phyloP scores from a whole-genome alignment of 2,329 filamentous ascomycete species.

The Nemania sp. region DNA sequence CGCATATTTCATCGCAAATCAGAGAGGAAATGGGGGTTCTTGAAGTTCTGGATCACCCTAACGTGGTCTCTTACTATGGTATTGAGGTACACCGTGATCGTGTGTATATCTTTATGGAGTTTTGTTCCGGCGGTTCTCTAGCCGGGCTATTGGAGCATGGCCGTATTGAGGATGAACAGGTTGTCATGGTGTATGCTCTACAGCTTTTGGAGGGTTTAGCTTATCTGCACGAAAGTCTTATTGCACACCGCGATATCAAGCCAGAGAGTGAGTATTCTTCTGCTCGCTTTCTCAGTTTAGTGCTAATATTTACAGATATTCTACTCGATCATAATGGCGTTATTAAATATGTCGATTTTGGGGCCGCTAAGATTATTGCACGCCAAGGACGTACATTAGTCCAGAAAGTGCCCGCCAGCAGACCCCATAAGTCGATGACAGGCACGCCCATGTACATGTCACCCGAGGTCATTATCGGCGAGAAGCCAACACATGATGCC shows the following conservation, averaged over 20 bases:
- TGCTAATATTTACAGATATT: conserved; percentile 72
- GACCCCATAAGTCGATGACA: conserved; percentile 90
- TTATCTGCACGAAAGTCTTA: conserved; percentile 91
- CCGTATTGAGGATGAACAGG: conserved; percentile 96
- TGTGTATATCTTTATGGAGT: conserved; percentile 99
- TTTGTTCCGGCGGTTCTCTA: conserved; percentile 93
- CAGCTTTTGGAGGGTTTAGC: conserved; percentile 94
- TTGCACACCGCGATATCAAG: conserved; percentile 97
- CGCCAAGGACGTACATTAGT: conserved; percentile 90
- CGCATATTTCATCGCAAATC: conserved; percentile 92
- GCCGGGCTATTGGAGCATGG: conserved; percentile 92
- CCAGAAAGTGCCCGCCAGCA: conserved; percentile 68
- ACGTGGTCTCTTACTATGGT: conserved; percentile 96
- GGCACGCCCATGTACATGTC: conserved; percentile 99
- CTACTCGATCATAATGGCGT: conserved; percentile 97
- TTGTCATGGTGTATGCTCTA: conserved; percentile 95
- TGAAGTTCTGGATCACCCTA: conserved; percentile 95
- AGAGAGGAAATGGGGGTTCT: conserved; percentile 97
- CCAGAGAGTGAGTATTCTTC: conserved; percentile 81
- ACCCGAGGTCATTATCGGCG: conserved; percentile 95
- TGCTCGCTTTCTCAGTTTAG: conserved; percentile 28
- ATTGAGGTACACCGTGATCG: conserved; percentile 98
- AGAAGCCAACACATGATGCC: conserved; percentile 81
- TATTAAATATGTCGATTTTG: conserved; percentile 99
- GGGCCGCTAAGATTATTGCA: conserved; percentile 95